Conservation (phyloP, 2,329 filamentous ascomycete species). For the Pseudogymnoascus sp. region DNA sequence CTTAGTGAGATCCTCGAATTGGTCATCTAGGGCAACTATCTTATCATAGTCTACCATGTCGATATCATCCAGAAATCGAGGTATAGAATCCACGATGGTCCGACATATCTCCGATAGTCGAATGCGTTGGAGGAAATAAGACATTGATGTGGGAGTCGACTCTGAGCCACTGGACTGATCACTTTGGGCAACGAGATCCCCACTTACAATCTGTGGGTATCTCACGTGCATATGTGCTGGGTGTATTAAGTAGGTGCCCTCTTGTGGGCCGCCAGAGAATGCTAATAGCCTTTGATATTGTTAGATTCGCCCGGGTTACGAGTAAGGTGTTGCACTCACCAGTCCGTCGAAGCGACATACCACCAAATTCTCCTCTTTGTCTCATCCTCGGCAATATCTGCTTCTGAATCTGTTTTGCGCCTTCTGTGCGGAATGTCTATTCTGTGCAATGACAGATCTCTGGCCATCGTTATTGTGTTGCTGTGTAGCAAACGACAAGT, state of each 20-base stretch:
- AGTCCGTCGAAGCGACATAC: conserved; percentile 32
- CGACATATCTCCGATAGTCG: conserved; percentile 30
- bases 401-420: conserved; percentile 13
- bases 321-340: conserved; percentile 19
- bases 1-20: conserved; percentile 25
- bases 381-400: conserved; percentile 26
- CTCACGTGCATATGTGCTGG: conserved; percentile 31
- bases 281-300: conserved; percentile 24
- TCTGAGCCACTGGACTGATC: conserved; percentile 16
- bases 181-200: conserved; percentile 28
- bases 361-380: conserved; percentile 33
- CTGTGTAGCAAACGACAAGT: conserved; percentile 27
- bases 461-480: conserved; percentile 24
- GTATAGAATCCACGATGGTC: conserved; percentile 28
- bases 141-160: conserved; percentile 29
- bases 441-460: conserved; percentile 16
- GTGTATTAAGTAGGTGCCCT: conserved; percentile 31
- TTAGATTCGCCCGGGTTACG: conserved; percentile 14
- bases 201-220: conserved; percentile 30
- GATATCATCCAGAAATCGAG: conserved; percentile 19
- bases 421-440: conserved; percentile 18
- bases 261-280: conserved; percentile 27
- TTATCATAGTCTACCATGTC: conserved; percentile 23
- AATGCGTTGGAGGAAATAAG: conserved; percentile 30
- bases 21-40: conserved; percentile 28